Evolutionary conservation across 805 yeast genomes (phyloP).

Genomic region (Kodamaea nitidulidarum): DNA sequence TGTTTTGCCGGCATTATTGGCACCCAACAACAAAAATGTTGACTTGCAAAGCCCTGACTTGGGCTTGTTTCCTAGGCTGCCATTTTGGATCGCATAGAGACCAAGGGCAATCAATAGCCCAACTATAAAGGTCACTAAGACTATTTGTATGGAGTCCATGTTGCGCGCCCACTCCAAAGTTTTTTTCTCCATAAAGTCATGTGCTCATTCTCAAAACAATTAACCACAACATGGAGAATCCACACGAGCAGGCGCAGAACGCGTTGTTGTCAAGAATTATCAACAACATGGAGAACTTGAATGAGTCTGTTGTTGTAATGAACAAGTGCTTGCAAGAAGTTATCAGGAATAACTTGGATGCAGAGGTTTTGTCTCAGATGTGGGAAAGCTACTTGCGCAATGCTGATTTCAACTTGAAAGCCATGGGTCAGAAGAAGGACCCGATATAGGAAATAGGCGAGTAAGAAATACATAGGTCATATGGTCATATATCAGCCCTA

Average conservation of each 20-base stretch:
- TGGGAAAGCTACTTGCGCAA: slow-evolving; percentile 75
- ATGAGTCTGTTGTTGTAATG: slow-evolving; percentile 62
- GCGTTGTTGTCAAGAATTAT: slow-evolving; percentile 74
- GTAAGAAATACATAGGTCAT: not conserved
- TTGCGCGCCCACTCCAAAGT: no score
- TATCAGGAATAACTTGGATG: slow-evolving; percentile 61
- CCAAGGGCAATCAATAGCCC: slow-evolving; percentile 25
- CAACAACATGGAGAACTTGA: slow-evolving; percentile 66
- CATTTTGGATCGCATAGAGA: slow-evolving; percentile 22
- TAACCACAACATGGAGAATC: slow-evolving; percentile 63
- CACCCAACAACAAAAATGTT: slow-evolving; percentile 61
- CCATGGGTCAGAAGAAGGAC: slow-evolving; percentile 60
- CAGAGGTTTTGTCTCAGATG: slow-evolving; percentile 69
- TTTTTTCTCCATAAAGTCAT: not conserved
- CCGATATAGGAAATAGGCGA: no score
- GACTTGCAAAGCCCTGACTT: slow-evolving; percentile 36
- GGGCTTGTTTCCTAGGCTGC: slow-evolving; percentile 5
- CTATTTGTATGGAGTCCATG: slow-evolving; percentile 29
- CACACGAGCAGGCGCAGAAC: slow-evolving; percentile 78
- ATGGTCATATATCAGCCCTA: not conserved
- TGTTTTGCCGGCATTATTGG: slow-evolving; percentile 66
- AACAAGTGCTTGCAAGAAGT: slow-evolving; percentile 59
- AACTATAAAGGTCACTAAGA: slow-evolving; percentile 21
- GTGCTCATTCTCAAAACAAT: slow-evolving; percentile 1
- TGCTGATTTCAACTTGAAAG: slow-evolving; percentile 63